phyloP scores from a whole-genome alignment of 441 rosid species.

The Hura crepitans region DNA sequence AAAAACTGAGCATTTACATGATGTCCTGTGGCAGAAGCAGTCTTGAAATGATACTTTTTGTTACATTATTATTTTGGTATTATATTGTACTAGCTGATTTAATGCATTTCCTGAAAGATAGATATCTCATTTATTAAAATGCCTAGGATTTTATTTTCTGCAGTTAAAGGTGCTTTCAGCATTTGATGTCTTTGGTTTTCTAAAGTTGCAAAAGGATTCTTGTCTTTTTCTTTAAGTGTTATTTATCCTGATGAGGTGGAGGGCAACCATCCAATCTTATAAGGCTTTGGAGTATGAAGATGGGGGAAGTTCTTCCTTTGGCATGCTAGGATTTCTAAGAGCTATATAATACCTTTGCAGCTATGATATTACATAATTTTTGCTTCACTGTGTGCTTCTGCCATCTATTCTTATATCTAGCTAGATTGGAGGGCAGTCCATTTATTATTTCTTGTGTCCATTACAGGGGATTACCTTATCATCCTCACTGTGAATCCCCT shows the following conservation, averaged over 20 bases:
- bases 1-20: background rate
- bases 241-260: background rate
- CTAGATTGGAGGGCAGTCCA: background rate
- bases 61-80: constrained; percentile 5
- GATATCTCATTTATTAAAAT: background rate
- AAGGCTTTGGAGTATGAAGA: background rate
- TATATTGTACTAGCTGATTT: constrained; percentile 18
- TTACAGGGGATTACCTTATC: no score
- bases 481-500: background rate
- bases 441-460: no score
- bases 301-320: background rate
- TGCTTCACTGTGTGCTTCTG: background rate
- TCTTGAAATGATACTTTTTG: background rate
- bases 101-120: constrained; percentile 9
- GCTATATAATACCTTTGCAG: background rate
- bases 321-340: background rate
- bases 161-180: background rate
- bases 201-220: background rate
- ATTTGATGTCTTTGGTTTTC: constrained; percentile 8
- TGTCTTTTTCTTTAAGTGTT: background rate
- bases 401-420: background rate
- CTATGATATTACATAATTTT: background rate
- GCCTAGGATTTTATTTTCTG: background rate
- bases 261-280: background rate
- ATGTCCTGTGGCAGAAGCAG: background rate